phyloP scores from a whole-genome alignment of 306 rosid genomes.

The Castanea mollissima region DNA sequence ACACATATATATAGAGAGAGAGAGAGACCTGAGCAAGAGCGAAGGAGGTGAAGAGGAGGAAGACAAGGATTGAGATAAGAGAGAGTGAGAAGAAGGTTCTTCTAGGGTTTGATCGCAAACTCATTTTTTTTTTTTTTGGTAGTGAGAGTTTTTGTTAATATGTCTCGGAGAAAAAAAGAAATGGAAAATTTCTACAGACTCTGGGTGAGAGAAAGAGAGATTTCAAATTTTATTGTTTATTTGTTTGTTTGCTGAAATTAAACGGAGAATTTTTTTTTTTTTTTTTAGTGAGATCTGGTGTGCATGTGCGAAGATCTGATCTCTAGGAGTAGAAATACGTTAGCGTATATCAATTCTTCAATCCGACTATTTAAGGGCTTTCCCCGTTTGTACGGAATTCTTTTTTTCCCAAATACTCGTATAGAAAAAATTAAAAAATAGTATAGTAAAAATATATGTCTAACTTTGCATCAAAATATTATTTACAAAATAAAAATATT shows the following conservation, averaged over 20 bases:
- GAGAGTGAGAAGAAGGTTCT: conserved; percentile 17
- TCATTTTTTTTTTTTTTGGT: conserved; percentile 22
- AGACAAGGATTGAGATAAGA: conserved; percentile 23
- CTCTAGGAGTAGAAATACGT: conserved; percentile 3
- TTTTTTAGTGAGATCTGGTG: neutral
- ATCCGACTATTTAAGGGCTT: neutral
- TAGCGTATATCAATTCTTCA: neutral
- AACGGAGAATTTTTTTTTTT: neutral
- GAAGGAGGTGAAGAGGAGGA: conserved; percentile 23
- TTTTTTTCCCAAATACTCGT: no score
- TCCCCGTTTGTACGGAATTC: no score
- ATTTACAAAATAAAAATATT: no score
- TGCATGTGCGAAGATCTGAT: conserved; percentile 27
- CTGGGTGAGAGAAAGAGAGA: neutral
- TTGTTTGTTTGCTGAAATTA: neutral
- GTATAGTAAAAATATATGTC: no score
- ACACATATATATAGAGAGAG: neutral
- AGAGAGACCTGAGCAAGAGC: conserved; percentile 48
- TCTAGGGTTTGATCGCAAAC: conserved; percentile 25
- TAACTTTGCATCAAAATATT: no score
- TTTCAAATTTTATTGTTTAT: neutral
- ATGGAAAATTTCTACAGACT: neutral
- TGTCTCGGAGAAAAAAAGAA: neutral
- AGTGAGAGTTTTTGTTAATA: no score
- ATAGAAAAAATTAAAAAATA: no score